Base-by-base conservation (phyloP, 2,329 filamentous ascomycete genomes). In the Fusarium tjaetaba region DNA sequence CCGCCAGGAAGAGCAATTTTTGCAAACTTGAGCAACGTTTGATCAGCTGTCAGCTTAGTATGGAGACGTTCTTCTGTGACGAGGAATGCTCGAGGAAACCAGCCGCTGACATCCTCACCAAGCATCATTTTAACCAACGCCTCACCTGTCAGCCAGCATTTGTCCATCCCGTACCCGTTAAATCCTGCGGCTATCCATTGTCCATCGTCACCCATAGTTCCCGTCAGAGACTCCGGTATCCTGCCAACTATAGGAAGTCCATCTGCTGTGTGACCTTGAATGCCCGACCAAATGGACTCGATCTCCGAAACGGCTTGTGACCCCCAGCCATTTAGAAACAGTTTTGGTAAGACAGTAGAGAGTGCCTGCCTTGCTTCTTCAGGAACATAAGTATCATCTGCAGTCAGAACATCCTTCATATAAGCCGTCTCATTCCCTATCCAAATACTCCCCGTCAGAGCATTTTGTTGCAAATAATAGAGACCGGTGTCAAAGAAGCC, bases 151-250 rank as follows among this genome's bases (percentile, higher is more conserved):
- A 86, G 80, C 86, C 86, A 88, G 7, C 85, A 84, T 77, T 84
- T 84, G 7, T 83, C 82, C 85, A 88, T 88, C 6, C 86, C 86
- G 26, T 87, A 85, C 11, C 86, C 86, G 46, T 79, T 82, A 69
- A 84, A 88, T 0, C 85, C 86, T 0, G 84, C 86, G 7, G 84
- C 80, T 16, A 88, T 82, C 86, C 85, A 88, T 71, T 88, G 82
- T 1, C 77, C 73, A 5, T 64, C 71, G 1, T 52, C 71, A 9
- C 38, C 53, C 15, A 74, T 45, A 14, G 4, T 10, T 8, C 63
- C 59, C 1, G 76, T 79, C 5, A 77, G 41, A 9, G 39, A 76
- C 0, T 79, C 81, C 0, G 85, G 70, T 7, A 88, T 75, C 18
- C 76, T 76, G 0, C 87, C 87, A 3, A 88, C 86, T 20, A 87